phyloP scores from a whole-genome alignment of 2,329 filamentous ascomycete species.

The Monosporascus cannonballus region DNA sequence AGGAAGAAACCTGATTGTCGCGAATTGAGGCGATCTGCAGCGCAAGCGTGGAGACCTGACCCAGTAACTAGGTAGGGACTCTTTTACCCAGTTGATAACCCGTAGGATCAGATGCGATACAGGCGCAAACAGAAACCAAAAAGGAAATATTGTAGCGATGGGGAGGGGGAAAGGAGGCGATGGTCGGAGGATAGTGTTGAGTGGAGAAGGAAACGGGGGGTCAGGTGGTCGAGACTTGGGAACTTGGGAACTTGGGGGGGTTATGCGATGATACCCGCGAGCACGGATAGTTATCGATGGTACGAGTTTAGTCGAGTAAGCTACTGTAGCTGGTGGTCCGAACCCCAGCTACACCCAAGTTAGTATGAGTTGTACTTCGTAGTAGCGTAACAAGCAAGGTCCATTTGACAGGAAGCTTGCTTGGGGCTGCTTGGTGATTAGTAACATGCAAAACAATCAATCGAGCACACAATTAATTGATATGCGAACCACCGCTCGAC shows the following conservation, averaged over 20 bases:
- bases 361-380: no score
- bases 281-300: not conserved
- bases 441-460: not conserved
- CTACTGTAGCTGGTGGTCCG: not conserved
- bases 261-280: not conserved
- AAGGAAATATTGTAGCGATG: not conserved
- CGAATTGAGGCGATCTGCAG: not conserved
- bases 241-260: not conserved
- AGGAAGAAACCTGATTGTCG: not conserved
- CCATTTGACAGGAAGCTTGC: not conserved
- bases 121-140: not conserved
- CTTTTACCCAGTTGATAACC: not conserved
- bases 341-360: no score
- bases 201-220: not conserved
- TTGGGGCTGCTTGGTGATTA: not conserved
- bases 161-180: not conserved
- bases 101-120: not conserved
- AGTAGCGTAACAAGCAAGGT: not conserved
- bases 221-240: not conserved
- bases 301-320: not conserved
- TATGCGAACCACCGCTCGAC: slow-evolving; percentile 12
- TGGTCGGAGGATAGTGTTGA: not conserved
- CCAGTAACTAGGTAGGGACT: not conserved
- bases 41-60: not conserved
- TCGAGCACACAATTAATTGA: slow-evolving; percentile 12